A percentile compares a stretch with the other conserved stretches of the same genome.
These are phyloP conservation scores for Xylariaceae sp. DNA, from an alignment of 2,329 filamentous ascomycete species.

Conservation along the genomic window DNA sequence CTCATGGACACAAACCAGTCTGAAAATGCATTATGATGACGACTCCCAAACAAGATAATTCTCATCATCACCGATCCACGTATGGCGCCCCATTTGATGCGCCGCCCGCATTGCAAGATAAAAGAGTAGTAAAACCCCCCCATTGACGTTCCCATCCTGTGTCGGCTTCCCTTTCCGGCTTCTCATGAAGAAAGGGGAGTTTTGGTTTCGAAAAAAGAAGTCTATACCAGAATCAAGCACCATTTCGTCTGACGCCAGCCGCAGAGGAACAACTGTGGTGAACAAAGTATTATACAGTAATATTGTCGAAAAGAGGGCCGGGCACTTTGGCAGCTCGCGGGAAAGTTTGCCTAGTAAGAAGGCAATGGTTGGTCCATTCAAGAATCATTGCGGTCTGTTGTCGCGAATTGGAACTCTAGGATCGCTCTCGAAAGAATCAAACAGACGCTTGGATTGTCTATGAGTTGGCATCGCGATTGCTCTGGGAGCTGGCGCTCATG, in stretches of 20 bases:
- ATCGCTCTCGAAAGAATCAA: conserved; percentile 10
- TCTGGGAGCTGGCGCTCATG: conserved; percentile 88
- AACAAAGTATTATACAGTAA: conserved; percentile 32
- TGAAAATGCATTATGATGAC: too few species aligned
- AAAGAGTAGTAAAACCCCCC: too few species aligned
- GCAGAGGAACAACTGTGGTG: conserved; percentile 25
- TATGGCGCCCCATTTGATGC: conserved; percentile 17
- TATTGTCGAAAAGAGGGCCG: conserved; percentile 15
- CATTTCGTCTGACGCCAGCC: conserved; percentile 14
- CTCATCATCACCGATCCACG: too few species aligned
- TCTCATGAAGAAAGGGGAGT: conserved; percentile 19
- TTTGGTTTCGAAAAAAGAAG: too few species aligned
- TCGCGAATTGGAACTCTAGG: conserved; percentile 5
- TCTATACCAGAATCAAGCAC: conserved; percentile 28
- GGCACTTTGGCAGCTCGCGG: conserved; percentile 16
- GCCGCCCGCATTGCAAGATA: conserved; percentile 17
- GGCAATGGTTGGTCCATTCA: conserved; percentile 10
- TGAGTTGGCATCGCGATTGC: conserved; percentile 81
- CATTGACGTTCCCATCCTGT: conserved; percentile 13
- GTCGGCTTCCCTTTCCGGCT: conserved; percentile 10
- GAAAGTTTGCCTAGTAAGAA: conserved; percentile 13
- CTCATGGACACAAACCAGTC: too few species aligned
- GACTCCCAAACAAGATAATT: too few species aligned
- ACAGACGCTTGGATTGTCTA: conserved; percentile 29
- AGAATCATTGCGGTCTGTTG: conserved; percentile 2